Conservation (phyloP, 768 basidiomycete species). For the Boletus coccyginus region DNA sequence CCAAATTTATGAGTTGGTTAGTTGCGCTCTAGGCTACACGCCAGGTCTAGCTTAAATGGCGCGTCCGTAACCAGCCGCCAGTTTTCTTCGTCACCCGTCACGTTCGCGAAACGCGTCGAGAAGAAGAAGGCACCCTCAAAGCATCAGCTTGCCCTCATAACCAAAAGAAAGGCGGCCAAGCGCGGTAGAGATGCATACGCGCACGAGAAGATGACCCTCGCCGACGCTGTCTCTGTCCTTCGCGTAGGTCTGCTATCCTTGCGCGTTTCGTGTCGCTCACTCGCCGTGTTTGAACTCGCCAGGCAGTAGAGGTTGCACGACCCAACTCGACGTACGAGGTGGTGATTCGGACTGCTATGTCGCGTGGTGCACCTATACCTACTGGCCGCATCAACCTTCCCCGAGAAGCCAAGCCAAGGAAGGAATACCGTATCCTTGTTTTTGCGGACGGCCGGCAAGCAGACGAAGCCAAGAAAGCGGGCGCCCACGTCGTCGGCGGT, state of each 20-base stretch:
- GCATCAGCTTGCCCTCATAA: constrained; percentile 65
- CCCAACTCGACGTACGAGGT: constrained; percentile 79
- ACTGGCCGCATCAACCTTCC: constrained; percentile 89
- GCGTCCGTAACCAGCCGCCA: constrained; percentile 10
- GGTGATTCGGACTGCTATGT: constrained; percentile 73
- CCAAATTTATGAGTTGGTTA: neutral
- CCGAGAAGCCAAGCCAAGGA: constrained; percentile 68
- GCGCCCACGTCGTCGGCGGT: constrained; percentile 90
- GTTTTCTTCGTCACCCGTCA: constrained; percentile 51
- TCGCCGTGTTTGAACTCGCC: neutral
- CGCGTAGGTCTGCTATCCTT: constrained; percentile 46
- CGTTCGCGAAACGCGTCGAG: constrained; percentile 46
- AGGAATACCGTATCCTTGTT: constrained; percentile 80
- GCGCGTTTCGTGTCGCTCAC: constrained; percentile 2
- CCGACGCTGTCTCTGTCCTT: constrained; percentile 65
- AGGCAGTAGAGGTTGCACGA: constrained; percentile 84
- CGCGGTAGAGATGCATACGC: constrained; percentile 56
- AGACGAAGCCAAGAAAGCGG: constrained; percentile 81
- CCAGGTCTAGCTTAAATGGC: neutral
- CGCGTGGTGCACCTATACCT: constrained; percentile 77
- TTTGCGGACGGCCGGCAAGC: constrained; percentile 86
- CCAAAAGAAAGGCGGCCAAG: constrained; percentile 54
- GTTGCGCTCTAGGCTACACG: constrained; percentile 41
- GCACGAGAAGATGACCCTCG: constrained; percentile 62
- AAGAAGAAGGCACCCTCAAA: constrained; percentile 65